These are phyloP conservation scores for Mycena vulgaris DNA, from an alignment of 768 basidiomycete species.

Conservation along the genomic window DNA sequence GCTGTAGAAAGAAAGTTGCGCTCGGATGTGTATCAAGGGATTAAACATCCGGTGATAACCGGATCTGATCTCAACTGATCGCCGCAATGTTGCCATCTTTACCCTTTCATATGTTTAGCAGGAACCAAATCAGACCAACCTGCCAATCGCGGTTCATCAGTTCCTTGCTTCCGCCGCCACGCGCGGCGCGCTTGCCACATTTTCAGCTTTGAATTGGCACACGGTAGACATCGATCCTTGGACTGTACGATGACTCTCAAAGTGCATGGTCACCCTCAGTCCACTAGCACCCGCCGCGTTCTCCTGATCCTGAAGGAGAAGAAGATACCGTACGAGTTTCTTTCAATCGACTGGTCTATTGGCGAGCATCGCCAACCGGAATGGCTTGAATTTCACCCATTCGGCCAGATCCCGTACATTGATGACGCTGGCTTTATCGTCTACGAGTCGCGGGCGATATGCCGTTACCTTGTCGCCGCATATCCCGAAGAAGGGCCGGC, in stretches of 20 bases:
- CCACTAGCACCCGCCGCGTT: conserved; percentile 17
- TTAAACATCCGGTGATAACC: too few species aligned
- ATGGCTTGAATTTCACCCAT: conserved; percentile 18
- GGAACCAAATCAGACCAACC: neutral
- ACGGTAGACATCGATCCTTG: neutral
- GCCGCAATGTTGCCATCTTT: too few species aligned
- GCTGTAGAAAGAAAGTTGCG: too few species aligned
- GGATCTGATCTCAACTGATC: too few species aligned
- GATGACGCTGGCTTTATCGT: conserved; percentile 65
- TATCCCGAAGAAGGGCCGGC: conserved; percentile 56
- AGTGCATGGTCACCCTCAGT: conserved; percentile 13
- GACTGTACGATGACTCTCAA: conserved; percentile 4
- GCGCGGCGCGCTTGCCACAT: too few species aligned
- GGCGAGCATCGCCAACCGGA: conserved; percentile 16
- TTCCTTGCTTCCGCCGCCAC: too few species aligned
- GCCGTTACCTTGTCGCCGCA: conserved; percentile 62
- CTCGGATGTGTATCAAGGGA: too few species aligned
- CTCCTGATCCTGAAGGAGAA: conserved; percentile 27
- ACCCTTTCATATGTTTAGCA: neutral
- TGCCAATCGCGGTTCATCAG: neutral
- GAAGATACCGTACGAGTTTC: conserved; percentile 24
- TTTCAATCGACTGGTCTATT: conserved; percentile 4
- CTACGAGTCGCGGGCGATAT: conserved; percentile 66
- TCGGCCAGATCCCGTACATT: conserved; percentile 19
- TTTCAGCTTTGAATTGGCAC: too few species aligned